phyloP scores from a whole-genome alignment of 139 green algal genomes.

The Chlamydomonas incerta region DNA sequence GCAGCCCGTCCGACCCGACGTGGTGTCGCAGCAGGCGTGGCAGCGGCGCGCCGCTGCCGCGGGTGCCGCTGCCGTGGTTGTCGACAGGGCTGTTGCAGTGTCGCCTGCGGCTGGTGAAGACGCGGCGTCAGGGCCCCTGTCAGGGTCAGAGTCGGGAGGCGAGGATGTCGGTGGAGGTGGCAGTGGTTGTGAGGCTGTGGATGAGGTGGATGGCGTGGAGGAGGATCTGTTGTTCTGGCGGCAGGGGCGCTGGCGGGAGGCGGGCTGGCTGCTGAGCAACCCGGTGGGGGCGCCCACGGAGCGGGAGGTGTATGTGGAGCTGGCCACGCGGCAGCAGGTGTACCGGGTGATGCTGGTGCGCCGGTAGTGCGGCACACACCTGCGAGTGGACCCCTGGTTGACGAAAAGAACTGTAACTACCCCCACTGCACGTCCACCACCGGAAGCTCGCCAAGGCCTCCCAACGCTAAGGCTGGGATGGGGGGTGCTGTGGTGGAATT shows the following conservation, averaged over 20 bases:
- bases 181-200: background rate
- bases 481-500: too few species aligned
- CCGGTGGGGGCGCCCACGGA: conserved; percentile 41
- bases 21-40: too few species aligned
- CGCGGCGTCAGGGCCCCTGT: background rate
- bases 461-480: too few species aligned
- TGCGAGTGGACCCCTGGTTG: too few species aligned
- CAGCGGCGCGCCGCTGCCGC: too few species aligned
- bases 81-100: background rate
- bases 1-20: too few species aligned
- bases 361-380: background rate
- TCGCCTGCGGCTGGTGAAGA: too few species aligned
- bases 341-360: conserved; percentile 35
- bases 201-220: background rate
- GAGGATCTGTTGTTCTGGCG: conserved; percentile 2
- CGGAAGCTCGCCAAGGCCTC: too few species aligned
- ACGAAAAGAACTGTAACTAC: too few species aligned
- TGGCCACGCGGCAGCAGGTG: background rate
- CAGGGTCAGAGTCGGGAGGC: background rate
- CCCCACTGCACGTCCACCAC: too few species aligned
- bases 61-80: too few species aligned
- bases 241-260: conserved; percentile 2
- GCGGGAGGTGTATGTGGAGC: conserved; percentile 49
- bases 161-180: background rate
- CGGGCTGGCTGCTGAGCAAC: conserved; percentile 35